Conservation (phyloP, 2,329 filamentous ascomycete genomes). For the Tolypocladium tundrense region DNA sequence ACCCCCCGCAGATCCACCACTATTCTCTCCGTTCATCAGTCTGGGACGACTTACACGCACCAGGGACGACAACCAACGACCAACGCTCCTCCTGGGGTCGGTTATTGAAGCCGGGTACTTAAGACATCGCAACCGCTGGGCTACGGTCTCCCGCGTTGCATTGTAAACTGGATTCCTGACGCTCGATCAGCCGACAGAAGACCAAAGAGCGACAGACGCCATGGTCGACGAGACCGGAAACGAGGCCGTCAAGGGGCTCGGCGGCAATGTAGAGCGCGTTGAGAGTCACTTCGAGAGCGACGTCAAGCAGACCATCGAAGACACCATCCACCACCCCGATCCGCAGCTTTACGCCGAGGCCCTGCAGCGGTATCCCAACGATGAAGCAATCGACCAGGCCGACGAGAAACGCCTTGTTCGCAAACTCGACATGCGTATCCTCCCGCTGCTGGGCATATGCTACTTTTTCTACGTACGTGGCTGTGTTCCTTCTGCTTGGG, state of each 20-base stretch:
- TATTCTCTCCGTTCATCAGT: neutral
- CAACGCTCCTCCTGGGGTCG: slow-evolving; percentile 23
- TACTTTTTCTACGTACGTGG: slow-evolving; percentile 27
- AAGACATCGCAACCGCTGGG: neutral
- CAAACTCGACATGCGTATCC: slow-evolving; percentile 26
- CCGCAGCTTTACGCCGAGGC: slow-evolving; percentile 23
- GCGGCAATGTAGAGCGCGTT: slow-evolving; percentile 8
- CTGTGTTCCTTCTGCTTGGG: neutral
- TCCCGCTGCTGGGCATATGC: slow-evolving; percentile 27
- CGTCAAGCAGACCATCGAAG: slow-evolving; percentile 5
- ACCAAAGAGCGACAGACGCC: too few relatives aligned
- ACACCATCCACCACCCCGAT: slow-evolving; percentile 10
- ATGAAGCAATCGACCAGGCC: slow-evolving; percentile 24
- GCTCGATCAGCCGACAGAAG: neutral
- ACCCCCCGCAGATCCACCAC: neutral
- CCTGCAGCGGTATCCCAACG: slow-evolving; percentile 23
- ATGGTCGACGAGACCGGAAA: neutral
- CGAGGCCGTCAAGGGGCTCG: neutral
- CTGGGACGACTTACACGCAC: slow-evolving; percentile 40
- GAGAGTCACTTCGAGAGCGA: slow-evolving; percentile 10
- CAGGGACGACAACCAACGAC: slow-evolving; percentile 39
- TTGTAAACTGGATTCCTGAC: neutral
- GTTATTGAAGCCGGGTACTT: neutral
- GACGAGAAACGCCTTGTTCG: slow-evolving; percentile 21
- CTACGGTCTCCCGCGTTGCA: neutral